phyloP scores from a whole-genome alignment of 306 rosid species.

The Cajanus cajan region DNA sequence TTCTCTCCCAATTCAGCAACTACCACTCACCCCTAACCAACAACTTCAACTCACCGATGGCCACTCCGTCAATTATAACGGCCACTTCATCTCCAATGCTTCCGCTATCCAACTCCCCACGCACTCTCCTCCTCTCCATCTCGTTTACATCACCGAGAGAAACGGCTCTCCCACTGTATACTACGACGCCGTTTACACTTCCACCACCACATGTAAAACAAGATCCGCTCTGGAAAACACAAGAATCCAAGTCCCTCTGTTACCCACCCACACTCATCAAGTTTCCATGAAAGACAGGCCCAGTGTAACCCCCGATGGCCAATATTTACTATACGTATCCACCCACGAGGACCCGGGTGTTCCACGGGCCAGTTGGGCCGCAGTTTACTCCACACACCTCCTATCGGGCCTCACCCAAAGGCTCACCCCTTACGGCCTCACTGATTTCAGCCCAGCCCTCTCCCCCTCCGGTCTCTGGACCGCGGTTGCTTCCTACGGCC shows the following conservation, averaged over 20 bases:
- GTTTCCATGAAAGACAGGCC: constrained; percentile 78
- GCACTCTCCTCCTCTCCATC: constrained; percentile 27
- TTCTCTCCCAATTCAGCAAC: constrained; percentile 41
- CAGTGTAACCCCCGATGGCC: constrained; percentile 40
- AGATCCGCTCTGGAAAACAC: too few species aligned
- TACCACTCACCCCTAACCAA: not conserved
- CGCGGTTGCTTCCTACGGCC: constrained; percentile 84
- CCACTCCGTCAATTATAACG: constrained; percentile 72
- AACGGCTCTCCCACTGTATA: constrained; percentile 51
- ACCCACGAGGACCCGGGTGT: constrained; percentile 64
- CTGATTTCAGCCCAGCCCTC: constrained; percentile 83
- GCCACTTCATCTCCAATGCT: constrained; percentile 55
- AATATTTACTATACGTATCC: constrained; percentile 60
- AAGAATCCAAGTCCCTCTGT: constrained; percentile 63
- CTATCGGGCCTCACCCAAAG: constrained; percentile 60
- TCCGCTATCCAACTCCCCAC: constrained; percentile 26
- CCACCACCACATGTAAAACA: not conserved
- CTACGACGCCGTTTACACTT: constrained; percentile 55
- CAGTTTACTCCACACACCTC: constrained; percentile 74
- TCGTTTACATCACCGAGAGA: constrained; percentile 76
- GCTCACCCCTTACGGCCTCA: constrained; percentile 63
- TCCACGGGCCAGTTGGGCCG: constrained; percentile 70
- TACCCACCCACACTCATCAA: constrained; percentile 16
- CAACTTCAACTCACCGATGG: constrained; percentile 77
- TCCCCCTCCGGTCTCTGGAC: constrained; percentile 76